These are phyloP conservation scores for Phymatotrichopsis omnivora DNA, from an alignment of 2,329 filamentous ascomycete species.

Conservation along the genomic window DNA sequence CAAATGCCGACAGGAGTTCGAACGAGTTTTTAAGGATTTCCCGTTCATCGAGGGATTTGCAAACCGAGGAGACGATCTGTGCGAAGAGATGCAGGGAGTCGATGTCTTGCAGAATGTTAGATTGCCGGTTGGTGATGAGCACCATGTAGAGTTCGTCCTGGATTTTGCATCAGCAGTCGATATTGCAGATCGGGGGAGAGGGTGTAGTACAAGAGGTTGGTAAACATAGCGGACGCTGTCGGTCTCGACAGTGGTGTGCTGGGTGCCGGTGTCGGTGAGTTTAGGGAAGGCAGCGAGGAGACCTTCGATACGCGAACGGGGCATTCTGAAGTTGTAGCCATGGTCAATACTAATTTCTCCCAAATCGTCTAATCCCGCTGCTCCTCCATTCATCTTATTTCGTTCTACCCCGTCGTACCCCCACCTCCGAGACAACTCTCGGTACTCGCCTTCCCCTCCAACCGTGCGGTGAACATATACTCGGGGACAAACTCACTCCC, in stretches of 20 bases:
- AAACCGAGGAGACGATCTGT: conserved; percentile 92
- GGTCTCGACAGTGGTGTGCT: conserved; percentile 97
- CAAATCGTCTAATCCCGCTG: too few species aligned
- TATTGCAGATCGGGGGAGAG: not conserved
- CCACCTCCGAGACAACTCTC: not conserved
- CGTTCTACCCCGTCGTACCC: conserved; percentile 6
- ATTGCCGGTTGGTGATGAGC: conserved; percentile 97
- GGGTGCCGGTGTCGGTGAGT: conserved; percentile 86
- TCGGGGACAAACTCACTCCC: conserved; percentile 46
- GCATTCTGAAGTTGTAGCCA: conserved; percentile 48
- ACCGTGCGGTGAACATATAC: not conserved
- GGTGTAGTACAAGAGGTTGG: conserved; percentile 56
- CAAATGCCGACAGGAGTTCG: conserved; percentile 90
- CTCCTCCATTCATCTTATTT: too few species aligned
- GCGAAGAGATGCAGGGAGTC: conserved; percentile 96
- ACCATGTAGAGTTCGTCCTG: conserved; percentile 97
- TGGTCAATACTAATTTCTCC: not conserved
- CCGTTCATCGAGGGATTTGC: conserved; percentile 88
- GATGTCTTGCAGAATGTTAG: conserved; percentile 98
- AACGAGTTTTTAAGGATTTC: conserved; percentile 94
- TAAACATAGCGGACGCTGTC: conserved; percentile 99
- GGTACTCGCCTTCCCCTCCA: not conserved
- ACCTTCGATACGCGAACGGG: conserved; percentile 89
- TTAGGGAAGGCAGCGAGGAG: conserved; percentile 96
- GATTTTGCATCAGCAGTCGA: conserved; percentile 10